Conservation (phyloP, 225 moss, liverwort and hornwort species). For the Pleurozium schreberi region DNA sequence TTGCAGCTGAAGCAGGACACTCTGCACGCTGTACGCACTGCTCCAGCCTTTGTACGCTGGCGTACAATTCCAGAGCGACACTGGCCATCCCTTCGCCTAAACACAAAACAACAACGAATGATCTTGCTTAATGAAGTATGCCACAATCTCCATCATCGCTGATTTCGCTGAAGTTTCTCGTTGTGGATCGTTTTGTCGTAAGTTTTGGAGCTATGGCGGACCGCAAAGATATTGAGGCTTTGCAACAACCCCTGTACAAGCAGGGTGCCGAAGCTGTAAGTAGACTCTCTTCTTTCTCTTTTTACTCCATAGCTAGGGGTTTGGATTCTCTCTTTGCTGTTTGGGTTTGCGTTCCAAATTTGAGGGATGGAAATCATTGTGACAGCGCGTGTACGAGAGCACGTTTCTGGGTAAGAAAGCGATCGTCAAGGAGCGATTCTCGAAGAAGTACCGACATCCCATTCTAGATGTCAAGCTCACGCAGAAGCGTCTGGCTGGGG, state of each 20-base stretch:
- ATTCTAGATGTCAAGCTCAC: conserved; percentile 70
- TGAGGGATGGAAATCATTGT: not conserved
- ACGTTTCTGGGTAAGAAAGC: conserved; percentile 63
- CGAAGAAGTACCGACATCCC: conserved; percentile 83
- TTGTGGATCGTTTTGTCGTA: not conserved
- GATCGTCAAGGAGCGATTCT: conserved; percentile 75
- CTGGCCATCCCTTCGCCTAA: not conserved
- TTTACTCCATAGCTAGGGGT: not conserved
- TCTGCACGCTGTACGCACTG: not conserved
- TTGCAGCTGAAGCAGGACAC: not conserved
- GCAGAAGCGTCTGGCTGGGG: conserved; percentile 64
- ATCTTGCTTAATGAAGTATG: not conserved
- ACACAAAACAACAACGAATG: not conserved
- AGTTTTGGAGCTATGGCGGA: conserved; percentile 8
- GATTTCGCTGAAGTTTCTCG: not conserved
- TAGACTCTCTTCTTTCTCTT: not conserved
- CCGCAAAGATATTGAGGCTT: not conserved
- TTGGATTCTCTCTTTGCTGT: not conserved
- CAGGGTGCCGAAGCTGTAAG: conserved; percentile 82
- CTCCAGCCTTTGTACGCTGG: not conserved
- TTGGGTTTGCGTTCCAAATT: not conserved
- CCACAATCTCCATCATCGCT: not conserved
- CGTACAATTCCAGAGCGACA: not conserved
- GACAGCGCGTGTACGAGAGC: conserved; percentile 53
- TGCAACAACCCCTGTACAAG: conserved; percentile 8